Evolutionary conservation across 805 yeast genomes (phyloP).

Genomic region (Candida pseudofarinosa): DNA sequence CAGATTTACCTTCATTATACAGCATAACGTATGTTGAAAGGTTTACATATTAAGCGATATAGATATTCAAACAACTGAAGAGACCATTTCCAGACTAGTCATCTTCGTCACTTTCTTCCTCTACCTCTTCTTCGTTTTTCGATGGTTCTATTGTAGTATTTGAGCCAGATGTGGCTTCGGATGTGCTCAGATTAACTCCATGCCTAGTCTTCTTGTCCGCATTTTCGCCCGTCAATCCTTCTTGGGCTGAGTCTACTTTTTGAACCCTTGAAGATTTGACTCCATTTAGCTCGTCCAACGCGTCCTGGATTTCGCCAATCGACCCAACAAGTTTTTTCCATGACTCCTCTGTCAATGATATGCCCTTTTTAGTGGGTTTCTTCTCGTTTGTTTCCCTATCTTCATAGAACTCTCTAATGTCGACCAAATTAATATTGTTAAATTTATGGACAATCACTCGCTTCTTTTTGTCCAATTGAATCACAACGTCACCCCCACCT

Average conservation of each 20-base stretch:
- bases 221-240: neutral
- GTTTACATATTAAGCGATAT: too few relatives aligned
- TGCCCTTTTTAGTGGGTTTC: conserved; percentile 81
- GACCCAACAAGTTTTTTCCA: conserved; percentile 49
- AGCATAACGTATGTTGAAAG: too few relatives aligned
- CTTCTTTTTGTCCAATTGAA: conserved; percentile 43
- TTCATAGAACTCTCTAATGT: conserved; percentile 76
- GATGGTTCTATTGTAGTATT: neutral
- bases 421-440: conserved; percentile 64
- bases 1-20: too few relatives aligned
- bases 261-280: conserved; percentile 3
- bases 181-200: too few relatives aligned
- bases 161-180: too few relatives aligned
- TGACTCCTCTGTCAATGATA: conserved; percentile 52
- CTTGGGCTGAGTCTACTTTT: neutral
- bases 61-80: too few relatives aligned
- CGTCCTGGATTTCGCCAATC: conserved; percentile 46
- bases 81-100: neutral
- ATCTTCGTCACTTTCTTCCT: conserved; percentile 8
- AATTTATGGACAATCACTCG: conserved; percentile 70
- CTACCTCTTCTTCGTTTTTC: conserved; percentile 1
- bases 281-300: conserved; percentile 37
- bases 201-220: conserved; percentile 7
- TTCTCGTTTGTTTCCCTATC: conserved; percentile 53
- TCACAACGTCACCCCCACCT: conserved; percentile 11